Conservation (phyloP, 345 rosid genomes). For the Sisymbrium altissimum region DNA sequence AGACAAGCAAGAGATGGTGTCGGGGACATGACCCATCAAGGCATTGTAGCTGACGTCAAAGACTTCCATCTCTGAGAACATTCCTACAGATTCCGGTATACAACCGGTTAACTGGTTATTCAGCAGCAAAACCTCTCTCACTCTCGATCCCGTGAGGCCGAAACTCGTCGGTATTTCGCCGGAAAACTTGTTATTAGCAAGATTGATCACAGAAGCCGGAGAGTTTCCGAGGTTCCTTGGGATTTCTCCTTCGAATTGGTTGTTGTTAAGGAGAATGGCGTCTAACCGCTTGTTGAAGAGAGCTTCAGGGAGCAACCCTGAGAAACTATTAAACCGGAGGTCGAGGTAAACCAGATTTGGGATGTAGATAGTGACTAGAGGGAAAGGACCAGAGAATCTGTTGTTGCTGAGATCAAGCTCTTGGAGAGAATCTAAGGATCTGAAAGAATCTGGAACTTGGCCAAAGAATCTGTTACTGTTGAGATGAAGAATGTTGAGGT, state of each 20-base stretch:
- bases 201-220: constrained; percentile 79
- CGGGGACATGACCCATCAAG: constrained; percentile 76
- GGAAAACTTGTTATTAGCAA: constrained; percentile 66
- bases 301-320: constrained; percentile 63
- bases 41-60: constrained; percentile 75
- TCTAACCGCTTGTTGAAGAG: constrained; percentile 70
- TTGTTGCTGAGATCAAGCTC: constrained; percentile 92
- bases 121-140: constrained; percentile 69
- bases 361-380: constrained; percentile 46
- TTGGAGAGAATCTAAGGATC: constrained; percentile 50
- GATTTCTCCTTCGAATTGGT: constrained; percentile 58
- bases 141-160: constrained; percentile 47
- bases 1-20: constrained; percentile 55
- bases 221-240: constrained; percentile 71
- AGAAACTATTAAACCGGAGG: constrained; percentile 75
- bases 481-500: constrained; percentile 65
- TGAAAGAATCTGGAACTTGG: constrained; percentile 55
- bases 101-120: constrained; percentile 84
- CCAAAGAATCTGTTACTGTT: constrained; percentile 83
- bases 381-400: constrained; percentile 65
- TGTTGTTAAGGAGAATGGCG: constrained; percentile 76
- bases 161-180: constrained; percentile 64
- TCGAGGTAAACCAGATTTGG: constrained; percentile 75
- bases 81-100: constrained; percentile 78
- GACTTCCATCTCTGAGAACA: constrained; percentile 61